Base-by-base conservation (phyloP, 129 eudicot genomes). In the Flaveria trinervia region DNA sequence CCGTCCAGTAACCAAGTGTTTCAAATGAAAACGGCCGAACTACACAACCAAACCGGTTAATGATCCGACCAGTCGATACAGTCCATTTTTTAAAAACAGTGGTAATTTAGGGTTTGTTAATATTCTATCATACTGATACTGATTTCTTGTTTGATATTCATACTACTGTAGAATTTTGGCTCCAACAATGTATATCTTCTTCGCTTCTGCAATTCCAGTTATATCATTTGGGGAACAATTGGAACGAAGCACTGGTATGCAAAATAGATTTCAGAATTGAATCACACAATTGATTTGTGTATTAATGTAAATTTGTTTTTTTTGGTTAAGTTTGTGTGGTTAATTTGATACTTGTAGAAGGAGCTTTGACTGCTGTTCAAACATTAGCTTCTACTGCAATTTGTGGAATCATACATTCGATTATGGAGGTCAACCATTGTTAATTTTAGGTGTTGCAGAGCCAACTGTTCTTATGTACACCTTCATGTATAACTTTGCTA, bases 401-500 rank as follows among this genome's bases (percentile, higher is more conserved):
- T 13, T 94, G 97, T 80, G 99, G 99, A 13, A 91, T 91, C 22
- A 91, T 94, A 81, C 99, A 94, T 85, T 91, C 99, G 1, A 80
- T 91, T 20, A 92, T 16, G 99, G 99, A 54, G 97, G 99, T 73
- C 99, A 94, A 69, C 99, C 99, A 5, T 78, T 94, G 87, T 80
- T 94, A 76, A 91, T 94, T 20, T 65, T 94, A 57, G 99, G 99
- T 52, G 97, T 94, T 74, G 99, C 99, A 7, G 99, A 94, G 85
- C 99, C 99, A 36, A 94, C 99, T 55, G 99, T 94, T 4, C 88
- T 94, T 11, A 94, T 94, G 99, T 94, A 94, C 89, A 94, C 97
- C 68, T 94, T 94, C 84, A 84, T 94, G 99, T 94, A 86, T 77
- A 80, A 86, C 87, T 94, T 94, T 77, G 97, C 99, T 26, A 94